Evolutionary conservation across 306 rosid species (phyloP), one percentile per base, ranked within the genome.

Genomic region (Dalbergia cochinchinensis): DNA sequence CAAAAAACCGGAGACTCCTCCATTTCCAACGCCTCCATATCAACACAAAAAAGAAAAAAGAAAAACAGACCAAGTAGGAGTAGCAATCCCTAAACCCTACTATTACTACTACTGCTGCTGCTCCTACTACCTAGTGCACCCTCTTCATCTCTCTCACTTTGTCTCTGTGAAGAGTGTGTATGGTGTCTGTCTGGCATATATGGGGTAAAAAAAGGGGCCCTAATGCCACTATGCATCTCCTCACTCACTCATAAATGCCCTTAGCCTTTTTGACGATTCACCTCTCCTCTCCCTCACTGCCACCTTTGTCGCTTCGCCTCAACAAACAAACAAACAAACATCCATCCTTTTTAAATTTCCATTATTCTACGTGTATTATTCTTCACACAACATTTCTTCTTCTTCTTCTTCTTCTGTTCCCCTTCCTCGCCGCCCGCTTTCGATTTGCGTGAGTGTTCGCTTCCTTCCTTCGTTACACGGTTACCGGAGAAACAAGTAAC

Each of bases 301-400:
- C 76, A 55, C 65, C 31, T 50, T 73, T 87, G 88, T 91, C 87
- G 58, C 53, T 58, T 42, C 50, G 31, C n/a, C 2, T 15, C 19
- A 4, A 11, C 20, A 6, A 37, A 26, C 31, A 26, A 26, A 37
- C 7, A 37, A 37, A 37, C 41, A 26, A 26, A 37, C 7, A 37
- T 3, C 3, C 41, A 37, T 4, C 41, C 7, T 37, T 37, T 37
- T 26, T 26, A 1, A 26, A 26, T 26, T 26, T 26, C 31, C 31
- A 6, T 42, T 42, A 42, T 42, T 42, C 47, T 42, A 26, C 31
- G 66, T 50, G 1, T 45, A 20, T 65, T 51, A 26, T 5, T 10
- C 18, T 8, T 44, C 72, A 26, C 31, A 26, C 31, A 26, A 26
- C 31, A 26, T 26, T 68, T 8, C 18, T 1, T 48, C 14, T 37